phyloP scores from a whole-genome alignment of 305 asterid genomes.

The Fraxinus dipetala region DNA sequence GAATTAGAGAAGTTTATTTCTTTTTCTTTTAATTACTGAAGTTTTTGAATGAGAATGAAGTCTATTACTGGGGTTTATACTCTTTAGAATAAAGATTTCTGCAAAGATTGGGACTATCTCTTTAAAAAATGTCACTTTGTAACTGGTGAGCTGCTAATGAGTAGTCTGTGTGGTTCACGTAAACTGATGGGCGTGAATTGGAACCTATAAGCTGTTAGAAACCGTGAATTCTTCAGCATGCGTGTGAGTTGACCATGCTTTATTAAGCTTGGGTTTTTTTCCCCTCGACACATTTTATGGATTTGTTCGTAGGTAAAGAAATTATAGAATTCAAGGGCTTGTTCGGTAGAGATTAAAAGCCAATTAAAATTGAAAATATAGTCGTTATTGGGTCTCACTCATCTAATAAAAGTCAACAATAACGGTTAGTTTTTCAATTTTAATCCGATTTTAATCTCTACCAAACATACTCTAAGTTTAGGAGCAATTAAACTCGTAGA shows the following conservation, averaged over 20 bases:
- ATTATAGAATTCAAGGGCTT: not conserved
- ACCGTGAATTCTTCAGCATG: not conserved
- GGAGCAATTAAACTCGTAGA: not conserved
- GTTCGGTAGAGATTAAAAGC: no score
- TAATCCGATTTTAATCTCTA: no score
- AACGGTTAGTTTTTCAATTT: no score
- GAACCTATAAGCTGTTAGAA: not conserved
- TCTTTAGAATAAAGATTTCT: slow-evolving; percentile 1
- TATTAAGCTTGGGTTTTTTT: not conserved
- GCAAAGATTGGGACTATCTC: not conserved
- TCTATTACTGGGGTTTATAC: not conserved
- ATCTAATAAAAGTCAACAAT: no score
- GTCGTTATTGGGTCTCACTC: no score
- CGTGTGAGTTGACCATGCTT: not conserved
- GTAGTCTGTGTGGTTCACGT: not conserved
- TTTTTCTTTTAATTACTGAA: not conserved
- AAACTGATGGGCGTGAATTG: not conserved
- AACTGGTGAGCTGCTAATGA: not conserved
- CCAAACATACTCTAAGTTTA: not conserved
- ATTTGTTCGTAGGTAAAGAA: not conserved
- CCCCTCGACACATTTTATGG: not conserved
- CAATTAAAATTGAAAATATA: no score
- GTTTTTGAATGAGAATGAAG: not conserved
- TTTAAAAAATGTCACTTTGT: not conserved
- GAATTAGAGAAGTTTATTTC: not conserved